These are phyloP conservation scores for Sphaerosporella brunnea DNA, from an alignment of 495 filamentous ascomycete genomes.

Conservation along the genomic window DNA sequence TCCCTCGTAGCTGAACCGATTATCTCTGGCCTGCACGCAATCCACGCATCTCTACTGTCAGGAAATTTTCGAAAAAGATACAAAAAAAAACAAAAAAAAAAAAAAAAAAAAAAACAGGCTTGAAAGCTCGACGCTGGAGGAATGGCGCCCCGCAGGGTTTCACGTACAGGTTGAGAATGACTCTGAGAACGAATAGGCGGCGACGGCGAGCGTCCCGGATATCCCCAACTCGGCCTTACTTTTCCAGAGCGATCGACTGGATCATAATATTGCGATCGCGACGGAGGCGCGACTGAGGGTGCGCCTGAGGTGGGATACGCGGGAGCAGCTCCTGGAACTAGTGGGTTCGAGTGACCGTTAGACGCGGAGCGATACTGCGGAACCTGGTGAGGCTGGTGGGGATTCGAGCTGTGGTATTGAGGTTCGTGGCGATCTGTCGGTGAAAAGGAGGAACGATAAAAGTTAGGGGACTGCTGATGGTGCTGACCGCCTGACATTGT, in stretches of 20 bases:
- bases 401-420: constrained; percentile 18
- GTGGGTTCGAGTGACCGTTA: constrained; percentile 20
- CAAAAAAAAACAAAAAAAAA: too few relatives aligned
- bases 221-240: constrained; percentile 23
- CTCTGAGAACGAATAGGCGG: too few relatives aligned
- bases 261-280: constrained; percentile 21
- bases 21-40: not conserved
- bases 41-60: not conserved
- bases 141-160: constrained; percentile 4
- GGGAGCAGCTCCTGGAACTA: constrained; percentile 18
- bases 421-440: constrained; percentile 24
- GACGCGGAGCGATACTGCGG: constrained; percentile 5
- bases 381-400: constrained; percentile 12
- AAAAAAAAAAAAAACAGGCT: too few relatives aligned
- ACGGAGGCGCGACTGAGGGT: constrained; percentile 14
- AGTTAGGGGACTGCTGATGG: constrained; percentile 25
- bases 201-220: constrained; percentile 12
- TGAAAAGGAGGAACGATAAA: constrained; percentile 26
- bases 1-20: constrained; percentile 5
- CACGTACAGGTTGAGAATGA: constrained; percentile 23
- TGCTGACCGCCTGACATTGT: constrained; percentile 27
- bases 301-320: not conserved
- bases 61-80: too few relatives aligned
- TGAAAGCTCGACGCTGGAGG: too few relatives aligned
- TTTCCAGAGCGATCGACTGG: constrained; percentile 22